Evolutionary conservation across 2,329 filamentous ascomycete genomes (phyloP), one percentile per base, ranked within the genome.

Genomic region (Acarospora socialis): DNA sequence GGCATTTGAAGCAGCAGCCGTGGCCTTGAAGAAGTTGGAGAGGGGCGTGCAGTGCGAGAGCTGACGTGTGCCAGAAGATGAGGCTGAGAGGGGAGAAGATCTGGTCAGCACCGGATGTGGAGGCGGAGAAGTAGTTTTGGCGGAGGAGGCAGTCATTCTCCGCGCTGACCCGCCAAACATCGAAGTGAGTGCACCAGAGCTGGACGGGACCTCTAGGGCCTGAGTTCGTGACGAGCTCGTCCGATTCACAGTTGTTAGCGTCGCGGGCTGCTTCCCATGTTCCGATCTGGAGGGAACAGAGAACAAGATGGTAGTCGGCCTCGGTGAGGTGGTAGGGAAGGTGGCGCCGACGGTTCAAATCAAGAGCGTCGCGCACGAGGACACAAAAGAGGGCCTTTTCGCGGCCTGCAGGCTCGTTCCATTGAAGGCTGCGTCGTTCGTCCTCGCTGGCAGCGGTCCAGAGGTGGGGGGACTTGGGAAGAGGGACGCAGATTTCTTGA

Each of bases 1-100:
- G 25, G 14, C 32, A 34, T 4, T 29, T 28, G 19, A 21, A 34
- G 25, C 32, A 34, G 24, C 32, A 34, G 25, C 25, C 32, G n/a
- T 34, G 24, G 17, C 32, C 32, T 28, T 34, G 24, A 18, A 34
- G 25, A 8, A 34, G 23, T 21, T 34, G 5, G 23, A 34, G 3
- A 7, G 32, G 24, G 7, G 32, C 32, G 6, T 29, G 32, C 17
- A 34, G 24, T 7, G 7, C 22, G 23, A 34, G 13, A 8, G 24
- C 23, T 14, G 32, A 34, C n/a, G 21, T 5, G 25, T 34, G 32
- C 32, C 32, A 34, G 3, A 34, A 14, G 3, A 21, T 29, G 18
- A 34, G 23, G 8, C 19, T 28, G 15, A 34, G 13, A 7, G 24
- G 24, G 6, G 32, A 4, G 24, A 26, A 29, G 7, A 20, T 19